These are phyloP conservation scores for Gastrolobium villosum DNA, from an alignment of 306 rosid species.

Conservation along the genomic window DNA sequence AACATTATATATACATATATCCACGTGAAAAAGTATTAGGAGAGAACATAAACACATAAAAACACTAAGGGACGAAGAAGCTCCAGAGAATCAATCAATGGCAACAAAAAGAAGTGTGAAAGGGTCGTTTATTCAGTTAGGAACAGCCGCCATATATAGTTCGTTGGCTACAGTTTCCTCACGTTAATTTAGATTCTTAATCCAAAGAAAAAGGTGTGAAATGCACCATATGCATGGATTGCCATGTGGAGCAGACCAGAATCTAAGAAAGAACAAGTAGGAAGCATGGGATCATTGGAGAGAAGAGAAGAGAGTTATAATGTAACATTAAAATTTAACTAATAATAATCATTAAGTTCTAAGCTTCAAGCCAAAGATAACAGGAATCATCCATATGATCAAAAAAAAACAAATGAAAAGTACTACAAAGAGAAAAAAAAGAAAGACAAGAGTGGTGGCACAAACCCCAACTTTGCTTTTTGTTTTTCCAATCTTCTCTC, in stretches of 20 bases:
- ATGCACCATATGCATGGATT: constrained; percentile 43
- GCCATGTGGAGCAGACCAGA: constrained; percentile 60
- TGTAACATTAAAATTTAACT: not conserved
- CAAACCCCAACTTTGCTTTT: constrained; percentile 42
- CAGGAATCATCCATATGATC: constrained; percentile 58
- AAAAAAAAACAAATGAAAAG: constrained; percentile 68
- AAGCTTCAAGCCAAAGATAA: constrained; percentile 65
- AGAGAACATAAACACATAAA: not conserved
- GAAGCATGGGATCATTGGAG: constrained; percentile 85
- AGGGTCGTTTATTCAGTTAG: constrained; percentile 50
- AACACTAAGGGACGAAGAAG: not conserved
- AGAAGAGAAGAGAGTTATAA: constrained; percentile 12
- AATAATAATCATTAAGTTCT: constrained; percentile 9
- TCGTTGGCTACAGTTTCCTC: constrained; percentile 52
- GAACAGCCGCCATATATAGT: constrained; percentile 73
- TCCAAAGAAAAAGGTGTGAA: constrained; percentile 25
- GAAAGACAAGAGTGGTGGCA: constrained; percentile 38
- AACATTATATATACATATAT: not conserved
- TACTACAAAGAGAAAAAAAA: constrained; percentile 43
- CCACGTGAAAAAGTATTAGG: not conserved
- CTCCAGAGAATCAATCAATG: constrained; percentile 15
- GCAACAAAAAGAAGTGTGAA: constrained; percentile 55
- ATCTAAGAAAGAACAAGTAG: constrained; percentile 70
- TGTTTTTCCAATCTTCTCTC: constrained; percentile 39
- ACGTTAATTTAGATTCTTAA: constrained; percentile 55